Evolutionary conservation across 495 filamentous ascomycete genomes (phyloP).

Genomic region (Penicillium silybi): DNA sequence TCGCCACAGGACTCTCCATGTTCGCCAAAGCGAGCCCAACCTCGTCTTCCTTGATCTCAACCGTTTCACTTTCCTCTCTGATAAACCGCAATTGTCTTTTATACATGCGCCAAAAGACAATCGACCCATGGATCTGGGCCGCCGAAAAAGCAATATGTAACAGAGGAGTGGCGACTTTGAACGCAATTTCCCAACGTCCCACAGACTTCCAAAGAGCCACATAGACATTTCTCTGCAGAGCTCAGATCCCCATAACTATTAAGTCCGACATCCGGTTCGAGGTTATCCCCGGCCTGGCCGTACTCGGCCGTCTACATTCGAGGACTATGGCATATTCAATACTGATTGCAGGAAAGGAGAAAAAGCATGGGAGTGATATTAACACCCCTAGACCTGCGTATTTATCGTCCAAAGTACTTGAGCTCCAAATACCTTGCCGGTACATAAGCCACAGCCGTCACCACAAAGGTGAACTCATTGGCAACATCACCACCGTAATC

Average conservation of each 20-base stretch:
- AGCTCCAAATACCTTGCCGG: constrained; percentile 24
- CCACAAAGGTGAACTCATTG: constrained; percentile 26
- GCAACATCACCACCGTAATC: constrained; percentile 25
- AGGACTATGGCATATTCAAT: too few species aligned
- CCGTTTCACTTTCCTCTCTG: constrained; percentile 4
- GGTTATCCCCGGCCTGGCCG: too few species aligned
- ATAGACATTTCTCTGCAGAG: constrained; percentile 46
- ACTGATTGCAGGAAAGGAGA: too few species aligned
- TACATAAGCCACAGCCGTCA: constrained; percentile 19
- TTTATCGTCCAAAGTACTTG: constrained; percentile 26
- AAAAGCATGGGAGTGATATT: not conserved
- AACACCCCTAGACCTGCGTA: not conserved
- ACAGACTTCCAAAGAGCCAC: constrained; percentile 46
- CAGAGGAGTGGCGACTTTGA: constrained; percentile 47
- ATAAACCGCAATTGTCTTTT: constrained; percentile 26
- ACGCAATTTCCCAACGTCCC: constrained; percentile 44
- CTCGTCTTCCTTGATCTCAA: not conserved
- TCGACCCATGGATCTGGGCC: constrained; percentile 42
- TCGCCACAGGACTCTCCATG: not conserved
- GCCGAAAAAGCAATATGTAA: constrained; percentile 43
- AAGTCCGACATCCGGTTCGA: too few species aligned
- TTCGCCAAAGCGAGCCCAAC: not conserved
- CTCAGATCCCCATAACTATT: too few species aligned
- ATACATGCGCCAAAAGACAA: constrained; percentile 44
- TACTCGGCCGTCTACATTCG: too few species aligned